Evolutionary conservation across 441 rosid genomes (phyloP).

Genomic region (Flueggea neowawraea): DNA sequence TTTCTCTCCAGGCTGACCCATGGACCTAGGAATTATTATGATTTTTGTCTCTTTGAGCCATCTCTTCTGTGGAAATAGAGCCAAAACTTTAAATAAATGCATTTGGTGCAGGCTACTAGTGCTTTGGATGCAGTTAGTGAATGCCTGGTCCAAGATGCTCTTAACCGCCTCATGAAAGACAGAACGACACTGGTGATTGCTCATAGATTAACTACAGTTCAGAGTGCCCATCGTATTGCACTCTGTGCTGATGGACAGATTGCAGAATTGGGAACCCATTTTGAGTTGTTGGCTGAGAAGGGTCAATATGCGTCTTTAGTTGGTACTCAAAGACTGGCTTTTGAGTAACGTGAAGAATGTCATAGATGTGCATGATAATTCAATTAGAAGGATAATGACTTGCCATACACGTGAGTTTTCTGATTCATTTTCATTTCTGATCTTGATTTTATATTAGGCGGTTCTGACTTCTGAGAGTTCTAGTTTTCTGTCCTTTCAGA

Average conservation of each 20-base stretch:
- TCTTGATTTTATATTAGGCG: neutral
- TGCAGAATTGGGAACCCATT: conserved; percentile 84
- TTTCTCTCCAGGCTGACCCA: conserved; percentile 50
- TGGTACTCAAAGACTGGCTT: conserved; percentile 86
- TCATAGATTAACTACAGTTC: conserved; percentile 92
- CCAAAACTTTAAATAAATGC: neutral
- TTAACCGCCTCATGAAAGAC: conserved; percentile 82
- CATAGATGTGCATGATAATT: conserved; percentile 3
- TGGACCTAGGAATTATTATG: neutral
- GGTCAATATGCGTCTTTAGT: conserved; percentile 88
- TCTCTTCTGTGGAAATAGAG: neutral
- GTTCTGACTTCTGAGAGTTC: too few relatives aligned
- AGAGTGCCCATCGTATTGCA: conserved; percentile 85
- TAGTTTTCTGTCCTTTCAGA: too few relatives aligned
- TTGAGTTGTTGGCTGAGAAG: conserved; percentile 56
- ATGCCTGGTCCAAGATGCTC: conserved; percentile 81
- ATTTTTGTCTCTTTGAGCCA: neutral
- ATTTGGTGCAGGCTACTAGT: conserved; percentile 71
- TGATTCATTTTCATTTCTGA: conserved; percentile 6
- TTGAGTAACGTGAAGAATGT: conserved; percentile 38
- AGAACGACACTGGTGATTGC: conserved; percentile 90
- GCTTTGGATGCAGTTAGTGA: conserved; percentile 91
- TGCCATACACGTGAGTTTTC: conserved; percentile 11
- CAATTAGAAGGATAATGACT: neutral
- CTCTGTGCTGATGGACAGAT: conserved; percentile 72